Conservation (phyloP, 768 basidiomycete species). For the button mushroom (Agaricus bisporus) region DNA sequence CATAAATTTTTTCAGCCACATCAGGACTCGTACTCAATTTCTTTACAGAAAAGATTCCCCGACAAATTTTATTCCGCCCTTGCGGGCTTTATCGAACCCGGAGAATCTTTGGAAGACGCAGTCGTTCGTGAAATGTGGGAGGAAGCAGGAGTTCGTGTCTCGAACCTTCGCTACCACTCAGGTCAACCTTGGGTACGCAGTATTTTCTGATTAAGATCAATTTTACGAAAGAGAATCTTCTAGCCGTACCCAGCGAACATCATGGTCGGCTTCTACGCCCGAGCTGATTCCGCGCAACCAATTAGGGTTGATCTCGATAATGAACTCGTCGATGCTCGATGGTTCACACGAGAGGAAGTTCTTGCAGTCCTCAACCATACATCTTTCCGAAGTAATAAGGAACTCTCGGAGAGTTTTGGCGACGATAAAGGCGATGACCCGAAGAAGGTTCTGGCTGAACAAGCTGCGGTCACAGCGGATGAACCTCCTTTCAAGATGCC, state of each 20-base stretch:
- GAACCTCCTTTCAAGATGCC: constrained; percentile 70
- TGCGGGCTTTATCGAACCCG: constrained; percentile 93
- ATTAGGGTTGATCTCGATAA: constrained; percentile 89
- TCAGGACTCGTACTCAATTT: constrained; percentile 1
- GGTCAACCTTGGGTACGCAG: constrained; percentile 75
- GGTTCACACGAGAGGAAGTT: constrained; percentile 79
- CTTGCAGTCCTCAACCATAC: constrained; percentile 52
- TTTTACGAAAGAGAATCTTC: neutral
- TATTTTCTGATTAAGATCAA: neutral
- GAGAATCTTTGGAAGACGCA: constrained; percentile 91
- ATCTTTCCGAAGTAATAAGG: constrained; percentile 39
- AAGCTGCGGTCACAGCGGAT: constrained; percentile 15
- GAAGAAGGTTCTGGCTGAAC: neutral
- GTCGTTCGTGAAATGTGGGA: constrained; percentile 93
- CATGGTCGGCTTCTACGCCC: constrained; percentile 88
- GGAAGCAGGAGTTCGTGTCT: constrained; percentile 87
- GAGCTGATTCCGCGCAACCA: constrained; percentile 63
- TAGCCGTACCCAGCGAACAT: constrained; percentile 88
- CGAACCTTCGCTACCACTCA: constrained; percentile 80
- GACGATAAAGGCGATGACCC: constrained; percentile 22
- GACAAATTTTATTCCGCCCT: constrained; percentile 79
- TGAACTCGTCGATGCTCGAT: constrained; percentile 90
- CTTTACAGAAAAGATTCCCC: constrained; percentile 54
- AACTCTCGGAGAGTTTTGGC: constrained; percentile 35
- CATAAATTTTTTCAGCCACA: neutral